phyloP scores from a whole-genome alignment of 1,284 basidiomycete genomes.

The Ustilago loliicola region DNA sequence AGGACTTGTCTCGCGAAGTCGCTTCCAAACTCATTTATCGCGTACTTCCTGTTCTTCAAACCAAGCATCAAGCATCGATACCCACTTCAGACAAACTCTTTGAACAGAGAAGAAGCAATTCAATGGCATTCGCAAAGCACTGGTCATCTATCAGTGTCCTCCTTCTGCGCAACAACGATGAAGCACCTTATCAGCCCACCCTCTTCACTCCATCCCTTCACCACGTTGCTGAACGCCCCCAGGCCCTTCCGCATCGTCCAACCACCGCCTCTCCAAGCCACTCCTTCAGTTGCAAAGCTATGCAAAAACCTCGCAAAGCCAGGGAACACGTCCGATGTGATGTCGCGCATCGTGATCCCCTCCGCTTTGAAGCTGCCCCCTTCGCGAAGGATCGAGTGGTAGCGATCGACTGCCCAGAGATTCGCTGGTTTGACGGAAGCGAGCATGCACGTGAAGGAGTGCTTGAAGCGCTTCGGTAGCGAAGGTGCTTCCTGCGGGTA shows the following conservation, averaged over 20 bases:
- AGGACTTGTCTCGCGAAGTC: not conserved
- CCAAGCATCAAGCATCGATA: not conserved
- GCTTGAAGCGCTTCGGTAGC: constrained; percentile 20
- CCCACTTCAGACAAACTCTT: not conserved
- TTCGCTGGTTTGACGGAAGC: constrained; percentile 43
- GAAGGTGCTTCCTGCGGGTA: constrained; percentile 41
- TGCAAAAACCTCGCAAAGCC: constrained; percentile 62
- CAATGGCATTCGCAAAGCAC: not conserved
- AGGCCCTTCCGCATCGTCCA: constrained; percentile 38
- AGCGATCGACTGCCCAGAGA: constrained; percentile 52
- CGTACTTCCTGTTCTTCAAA: not conserved
- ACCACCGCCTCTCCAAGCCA: constrained; percentile 56
- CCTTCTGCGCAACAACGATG: constrained; percentile 53
- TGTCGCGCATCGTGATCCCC: constrained; percentile 53
- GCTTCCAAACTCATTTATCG: too few relatives aligned
- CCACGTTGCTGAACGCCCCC: constrained; percentile 56
- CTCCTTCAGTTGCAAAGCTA: constrained; percentile 46
- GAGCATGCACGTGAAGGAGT: constrained; percentile 41
- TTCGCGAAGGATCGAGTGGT: constrained; percentile 34
- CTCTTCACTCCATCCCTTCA: constrained; percentile 58
- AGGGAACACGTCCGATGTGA: constrained; percentile 60
- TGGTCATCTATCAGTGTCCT: not conserved
- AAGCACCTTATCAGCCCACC: constrained; percentile 59
- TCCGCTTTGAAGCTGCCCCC: constrained; percentile 36
- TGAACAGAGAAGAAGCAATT: not conserved